phyloP scores from a whole-genome alignment of 768 basidiomycete genomes.

The Russula lepida region DNA sequence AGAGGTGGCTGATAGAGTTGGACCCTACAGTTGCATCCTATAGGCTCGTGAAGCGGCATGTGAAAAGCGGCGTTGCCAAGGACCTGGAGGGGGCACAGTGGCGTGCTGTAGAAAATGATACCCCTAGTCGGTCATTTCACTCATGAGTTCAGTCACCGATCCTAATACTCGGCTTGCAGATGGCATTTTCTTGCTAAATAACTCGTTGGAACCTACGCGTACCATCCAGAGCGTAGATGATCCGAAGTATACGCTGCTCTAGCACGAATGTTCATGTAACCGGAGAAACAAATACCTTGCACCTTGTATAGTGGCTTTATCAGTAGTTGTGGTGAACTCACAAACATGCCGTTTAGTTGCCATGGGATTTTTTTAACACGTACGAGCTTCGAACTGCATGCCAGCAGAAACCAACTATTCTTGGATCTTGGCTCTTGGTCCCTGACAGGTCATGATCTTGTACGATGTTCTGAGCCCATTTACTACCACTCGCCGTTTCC shows the following conservation, averaged over 20 bases:
- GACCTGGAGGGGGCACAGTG: slow-evolving; percentile 54
- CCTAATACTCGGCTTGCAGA: slow-evolving; percentile 26
- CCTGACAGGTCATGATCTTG: too few relatives aligned
- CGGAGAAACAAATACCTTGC: background rate
- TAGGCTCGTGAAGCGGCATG: slow-evolving; percentile 63
- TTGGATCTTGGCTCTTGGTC: too few relatives aligned
- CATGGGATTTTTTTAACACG: too few relatives aligned
- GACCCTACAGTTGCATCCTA: slow-evolving; percentile 45
- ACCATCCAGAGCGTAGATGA: slow-evolving; percentile 38
- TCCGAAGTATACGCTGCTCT: slow-evolving; percentile 22
- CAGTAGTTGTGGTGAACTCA: background rate
- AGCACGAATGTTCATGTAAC: background rate
- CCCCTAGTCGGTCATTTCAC: slow-evolving; percentile 48
- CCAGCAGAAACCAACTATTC: too few relatives aligned
- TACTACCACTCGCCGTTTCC: too few relatives aligned
- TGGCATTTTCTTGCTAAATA: slow-evolving; percentile 34
- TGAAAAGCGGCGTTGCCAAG: slow-evolving; percentile 66
- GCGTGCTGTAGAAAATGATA: slow-evolving; percentile 73
- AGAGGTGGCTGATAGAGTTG: slow-evolving; percentile 67
- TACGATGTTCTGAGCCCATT: too few relatives aligned
- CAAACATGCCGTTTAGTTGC: too few relatives aligned
- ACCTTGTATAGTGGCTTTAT: background rate
- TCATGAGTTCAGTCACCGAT: background rate
- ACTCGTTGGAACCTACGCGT: slow-evolving; percentile 35
- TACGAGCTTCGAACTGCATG: too few relatives aligned